A percentile compares a stretch with the other conserved stretches of the same genome.
Conservation (phyloP, 164 flowering plant genomes). For the Tinospora cordifolia region DNA sequence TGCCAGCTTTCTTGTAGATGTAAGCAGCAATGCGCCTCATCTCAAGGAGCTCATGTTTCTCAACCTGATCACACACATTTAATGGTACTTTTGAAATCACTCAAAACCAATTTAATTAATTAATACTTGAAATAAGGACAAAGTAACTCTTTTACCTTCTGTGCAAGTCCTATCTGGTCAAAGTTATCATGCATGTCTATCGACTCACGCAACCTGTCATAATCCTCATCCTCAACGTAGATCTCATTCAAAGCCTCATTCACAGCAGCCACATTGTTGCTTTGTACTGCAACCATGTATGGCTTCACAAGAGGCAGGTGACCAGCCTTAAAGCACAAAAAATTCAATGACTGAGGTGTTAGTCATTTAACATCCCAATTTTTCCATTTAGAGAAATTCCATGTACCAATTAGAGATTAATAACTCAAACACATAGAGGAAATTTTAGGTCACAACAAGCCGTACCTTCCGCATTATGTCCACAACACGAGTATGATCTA, state of each 20-base stretch:
- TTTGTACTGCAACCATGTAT: slow-evolving; percentile 98
- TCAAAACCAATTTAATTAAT: not conserved
- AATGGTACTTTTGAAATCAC: not conserved
- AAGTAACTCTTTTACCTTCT: slow-evolving; percentile 49
- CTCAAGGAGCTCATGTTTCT: slow-evolving; percentile 97
- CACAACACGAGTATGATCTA: slow-evolving; percentile 94
- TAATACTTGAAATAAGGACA: no score
- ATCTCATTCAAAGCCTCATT: slow-evolving; percentile 93
- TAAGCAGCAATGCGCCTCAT: slow-evolving; percentile 99
- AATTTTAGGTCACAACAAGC: not conserved
- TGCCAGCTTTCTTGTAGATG: slow-evolving; percentile 92
- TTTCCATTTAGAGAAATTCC: no score
- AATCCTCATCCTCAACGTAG: slow-evolving; percentile 89
- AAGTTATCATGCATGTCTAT: slow-evolving; percentile 92
- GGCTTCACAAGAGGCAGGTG: slow-evolving; percentile 90
- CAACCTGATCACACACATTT: slow-evolving; percentile 53
- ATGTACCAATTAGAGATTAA: no score
- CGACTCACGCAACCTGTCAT: slow-evolving; percentile 89
- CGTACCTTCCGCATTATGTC: slow-evolving; percentile 96
- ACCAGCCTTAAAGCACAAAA: slow-evolving; percentile 61
- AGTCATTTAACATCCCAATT: no score
- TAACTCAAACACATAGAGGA: no score
- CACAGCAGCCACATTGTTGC: slow-evolving; percentile 91
- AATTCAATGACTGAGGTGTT: not conserved
- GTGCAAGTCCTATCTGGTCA: slow-evolving; percentile 97